Percentiles rank a stretch among this genome's conserved stretches.
These are phyloP conservation scores for Leccinum arenicola DNA, from an alignment of 768 basidiomycete genomes.

Conservation along the genomic window DNA sequence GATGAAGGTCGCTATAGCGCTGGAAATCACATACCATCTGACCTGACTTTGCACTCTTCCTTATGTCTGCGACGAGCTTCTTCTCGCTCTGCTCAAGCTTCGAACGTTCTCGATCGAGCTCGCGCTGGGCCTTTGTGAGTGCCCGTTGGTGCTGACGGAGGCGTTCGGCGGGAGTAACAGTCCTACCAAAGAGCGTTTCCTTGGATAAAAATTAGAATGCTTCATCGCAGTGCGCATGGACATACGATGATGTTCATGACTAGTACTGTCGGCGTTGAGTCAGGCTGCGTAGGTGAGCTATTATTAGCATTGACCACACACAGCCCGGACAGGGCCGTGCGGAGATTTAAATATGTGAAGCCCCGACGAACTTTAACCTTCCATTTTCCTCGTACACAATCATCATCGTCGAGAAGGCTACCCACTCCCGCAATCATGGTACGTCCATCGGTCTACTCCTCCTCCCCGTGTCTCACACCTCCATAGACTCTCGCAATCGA, in stretches of 20 bases:
- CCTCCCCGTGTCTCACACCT: conserved; percentile 6
- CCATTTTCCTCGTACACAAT: conserved; percentile 16
- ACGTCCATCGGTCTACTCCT: background rate
- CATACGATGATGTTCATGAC: conserved; percentile 78
- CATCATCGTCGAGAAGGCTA: conserved; percentile 18
- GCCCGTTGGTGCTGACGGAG: conserved; percentile 96
- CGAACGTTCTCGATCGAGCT: conserved; percentile 91
- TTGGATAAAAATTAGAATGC: conserved; percentile 33
- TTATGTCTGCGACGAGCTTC: conserved; percentile 94
- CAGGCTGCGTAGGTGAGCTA: conserved; percentile 8
- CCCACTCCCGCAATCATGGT: conserved; percentile 19
- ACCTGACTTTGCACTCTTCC: conserved; percentile 92
- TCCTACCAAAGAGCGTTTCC: conserved; percentile 95
- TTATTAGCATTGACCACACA: background rate
- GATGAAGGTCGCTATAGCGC: conserved; percentile 9
- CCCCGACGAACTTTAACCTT: conserved; percentile 27
- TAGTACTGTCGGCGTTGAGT: conserved; percentile 13
- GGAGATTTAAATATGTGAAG: conserved; percentile 16
- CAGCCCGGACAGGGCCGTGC: conserved; percentile 16
- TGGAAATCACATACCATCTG: conserved; percentile 67
- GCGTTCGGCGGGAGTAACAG: conserved; percentile 93
- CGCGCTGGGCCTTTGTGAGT: conserved; percentile 94
- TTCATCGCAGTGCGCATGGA: background rate
- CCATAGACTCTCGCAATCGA: conserved; percentile 93
- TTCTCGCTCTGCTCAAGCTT: conserved; percentile 97